phyloP scores from a whole-genome alignment of 441 rosid genomes.

The Bruguiera hainesii region DNA sequence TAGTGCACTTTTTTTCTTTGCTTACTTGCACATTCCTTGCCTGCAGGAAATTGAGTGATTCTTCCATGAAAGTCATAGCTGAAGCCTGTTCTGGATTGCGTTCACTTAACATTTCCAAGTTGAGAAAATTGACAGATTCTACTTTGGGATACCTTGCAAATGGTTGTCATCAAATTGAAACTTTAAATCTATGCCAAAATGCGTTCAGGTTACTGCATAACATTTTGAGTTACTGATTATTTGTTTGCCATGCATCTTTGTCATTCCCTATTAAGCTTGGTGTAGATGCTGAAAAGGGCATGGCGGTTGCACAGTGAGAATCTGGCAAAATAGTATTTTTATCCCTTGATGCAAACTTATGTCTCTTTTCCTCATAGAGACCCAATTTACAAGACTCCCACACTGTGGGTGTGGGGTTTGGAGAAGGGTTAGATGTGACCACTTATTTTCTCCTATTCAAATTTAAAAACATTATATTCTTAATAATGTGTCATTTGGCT shows the following conservation, averaged over 20 bases:
- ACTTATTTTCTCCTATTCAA: no score
- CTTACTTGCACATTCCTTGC: constrained; percentile 12
- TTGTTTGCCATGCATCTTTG: background rate
- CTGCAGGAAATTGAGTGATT: constrained; percentile 80
- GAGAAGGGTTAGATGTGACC: no score
- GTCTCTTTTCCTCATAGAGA: no score
- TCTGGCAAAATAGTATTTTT: no score
- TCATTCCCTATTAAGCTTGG: constrained; percentile 4
- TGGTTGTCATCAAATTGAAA: constrained; percentile 63
- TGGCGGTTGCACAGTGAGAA: no score
- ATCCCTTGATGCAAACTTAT: no score
- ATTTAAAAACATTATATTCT: background rate
- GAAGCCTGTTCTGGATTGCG: constrained; percentile 55
- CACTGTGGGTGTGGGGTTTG: no score
- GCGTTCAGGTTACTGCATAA: constrained; percentile 46
- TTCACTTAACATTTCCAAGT: constrained; percentile 61
- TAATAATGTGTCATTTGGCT: background rate
- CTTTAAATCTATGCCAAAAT: constrained; percentile 60
- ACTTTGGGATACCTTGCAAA: constrained; percentile 77
- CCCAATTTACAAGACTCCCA: no score
- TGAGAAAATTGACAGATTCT: constrained; percentile 75
- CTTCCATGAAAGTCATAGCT: constrained; percentile 65
- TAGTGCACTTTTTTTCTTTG: constrained; percentile 5
- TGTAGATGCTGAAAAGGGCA: background rate
- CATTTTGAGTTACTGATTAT: background rate